Evolutionary conservation across 2,329 filamentous ascomycete species (phyloP).

Genomic region (Colletotrichum orchidophilum): DNA sequence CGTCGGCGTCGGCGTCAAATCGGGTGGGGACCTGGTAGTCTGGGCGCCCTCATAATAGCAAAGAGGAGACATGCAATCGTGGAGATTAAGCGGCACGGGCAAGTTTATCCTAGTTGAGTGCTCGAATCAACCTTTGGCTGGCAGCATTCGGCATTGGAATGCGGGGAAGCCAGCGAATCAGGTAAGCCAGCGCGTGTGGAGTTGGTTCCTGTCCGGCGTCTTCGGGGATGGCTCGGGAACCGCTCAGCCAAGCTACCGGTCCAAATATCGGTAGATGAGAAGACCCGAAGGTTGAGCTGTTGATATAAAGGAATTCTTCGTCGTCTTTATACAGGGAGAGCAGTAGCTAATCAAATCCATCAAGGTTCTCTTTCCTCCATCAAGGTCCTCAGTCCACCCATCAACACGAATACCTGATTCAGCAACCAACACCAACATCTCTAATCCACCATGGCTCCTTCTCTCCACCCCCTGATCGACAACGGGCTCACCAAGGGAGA

Average conservation of each 20-base stretch:
- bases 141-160: neutral
- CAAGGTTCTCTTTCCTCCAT: constrained; percentile 9
- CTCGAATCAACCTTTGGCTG: constrained; percentile 12
- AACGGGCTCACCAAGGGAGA: constrained; percentile 67
- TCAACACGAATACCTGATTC: neutral
- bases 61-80: neutral
- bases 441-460: constrained; percentile 44
- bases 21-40: constrained; percentile 8
- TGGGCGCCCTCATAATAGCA: neutral
- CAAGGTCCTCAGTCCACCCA: constrained; percentile 5
- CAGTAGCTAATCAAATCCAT: constrained; percentile 1
- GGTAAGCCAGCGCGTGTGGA: constrained; percentile 4
- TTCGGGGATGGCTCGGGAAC: constrained; percentile 29
- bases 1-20: constrained; percentile 7
- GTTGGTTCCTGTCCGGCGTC: constrained; percentile 11
- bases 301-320: neutral
- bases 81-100: constrained; percentile 13
- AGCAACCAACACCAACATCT: neutral
- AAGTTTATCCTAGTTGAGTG: constrained; percentile 18
- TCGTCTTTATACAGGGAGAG: neutral
- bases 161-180: constrained; percentile 30
- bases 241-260: constrained; percentile 6
- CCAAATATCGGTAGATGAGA: constrained; percentile 7
- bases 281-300: neutral
- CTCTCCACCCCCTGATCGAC: constrained; percentile 71